Percentiles rank a stretch among this genome's conserved stretches.
Evolutionary conservation across 2,329 filamentous ascomycete genomes (phyloP).

Genomic region (Sclerotinia glacialis): DNA sequence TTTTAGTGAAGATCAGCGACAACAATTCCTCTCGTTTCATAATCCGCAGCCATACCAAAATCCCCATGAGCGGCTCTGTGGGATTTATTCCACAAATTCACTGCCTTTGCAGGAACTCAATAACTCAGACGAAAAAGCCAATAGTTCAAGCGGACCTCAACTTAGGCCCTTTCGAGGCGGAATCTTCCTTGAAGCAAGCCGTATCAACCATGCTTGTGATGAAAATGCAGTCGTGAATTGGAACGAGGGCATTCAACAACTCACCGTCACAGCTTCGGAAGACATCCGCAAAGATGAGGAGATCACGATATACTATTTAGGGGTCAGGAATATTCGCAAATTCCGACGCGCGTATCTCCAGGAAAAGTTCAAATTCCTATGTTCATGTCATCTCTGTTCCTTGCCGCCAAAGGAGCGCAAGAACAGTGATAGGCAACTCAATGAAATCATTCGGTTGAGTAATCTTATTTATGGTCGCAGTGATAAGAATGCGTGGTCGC

Average conservation of each 20-base stretch:
- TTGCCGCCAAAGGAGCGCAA: constrained; percentile 38
- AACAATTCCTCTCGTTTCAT: constrained; percentile 26
- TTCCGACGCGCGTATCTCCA: constrained; percentile 34
- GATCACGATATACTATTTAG: constrained; percentile 41
- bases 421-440: constrained; percentile 37
- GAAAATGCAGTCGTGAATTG: constrained; percentile 41
- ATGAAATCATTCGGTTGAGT: constrained; percentile 34
- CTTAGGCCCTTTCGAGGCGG: constrained; percentile 25
- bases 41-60: constrained; percentile 21
- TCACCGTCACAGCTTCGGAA: constrained; percentile 40
- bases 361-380: constrained; percentile 40
- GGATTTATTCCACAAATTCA: constrained; percentile 28
- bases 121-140: constrained; percentile 30
- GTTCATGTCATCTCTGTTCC: constrained; percentile 41
- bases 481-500: constrained; percentile 18
- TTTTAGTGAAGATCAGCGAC: constrained; percentile 22
- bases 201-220: constrained; percentile 43
- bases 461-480: constrained; percentile 30
- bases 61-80: constrained; percentile 23
- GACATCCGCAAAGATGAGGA: constrained; percentile 41
- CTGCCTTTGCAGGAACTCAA: constrained; percentile 21
- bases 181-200: constrained; percentile 40
- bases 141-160: not conserved
- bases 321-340: constrained; percentile 22
- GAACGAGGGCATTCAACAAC: constrained; percentile 38